Conservation (phyloP, 306 rosid species). For the Pyrus communis region DNA sequence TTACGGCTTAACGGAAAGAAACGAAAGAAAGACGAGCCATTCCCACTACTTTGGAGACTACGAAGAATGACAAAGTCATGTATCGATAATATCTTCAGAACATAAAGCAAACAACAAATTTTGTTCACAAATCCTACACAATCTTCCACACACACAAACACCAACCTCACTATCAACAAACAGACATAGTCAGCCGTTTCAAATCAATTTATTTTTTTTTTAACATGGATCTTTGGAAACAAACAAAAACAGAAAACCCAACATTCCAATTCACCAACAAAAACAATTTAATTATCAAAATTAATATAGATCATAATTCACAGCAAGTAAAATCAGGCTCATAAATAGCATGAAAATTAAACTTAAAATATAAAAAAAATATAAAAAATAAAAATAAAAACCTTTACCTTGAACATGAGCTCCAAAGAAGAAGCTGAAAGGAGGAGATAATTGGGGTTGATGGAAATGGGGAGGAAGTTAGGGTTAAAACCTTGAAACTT, state of each 20-base stretch:
- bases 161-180: not conserved
- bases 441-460: not conserved
- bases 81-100: not conserved
- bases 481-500: not conserved
- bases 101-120: not conserved
- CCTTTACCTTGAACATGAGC: not conserved
- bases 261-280: not conserved
- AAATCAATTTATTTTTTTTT: not conserved
- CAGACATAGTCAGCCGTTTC: not conserved
- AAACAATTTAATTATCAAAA: not conserved
- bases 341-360: not conserved
- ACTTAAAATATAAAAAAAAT: not conserved
- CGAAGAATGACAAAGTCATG: not conserved
- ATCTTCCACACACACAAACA: not conserved
- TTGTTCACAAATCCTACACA: not conserved
- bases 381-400: not conserved
- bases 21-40: not conserved
- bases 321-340: not conserved
- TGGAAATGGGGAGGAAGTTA: not conserved
- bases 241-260: not conserved
- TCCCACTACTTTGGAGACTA: not conserved
- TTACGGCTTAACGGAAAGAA: not conserved
- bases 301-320: not conserved
- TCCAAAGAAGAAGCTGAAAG: not conserved
- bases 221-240: not conserved